Evolutionary conservation across 345 rosid species (phyloP), one percentile per base, ranked within the genome.

Genomic region (Murraya paniculata): DNA sequence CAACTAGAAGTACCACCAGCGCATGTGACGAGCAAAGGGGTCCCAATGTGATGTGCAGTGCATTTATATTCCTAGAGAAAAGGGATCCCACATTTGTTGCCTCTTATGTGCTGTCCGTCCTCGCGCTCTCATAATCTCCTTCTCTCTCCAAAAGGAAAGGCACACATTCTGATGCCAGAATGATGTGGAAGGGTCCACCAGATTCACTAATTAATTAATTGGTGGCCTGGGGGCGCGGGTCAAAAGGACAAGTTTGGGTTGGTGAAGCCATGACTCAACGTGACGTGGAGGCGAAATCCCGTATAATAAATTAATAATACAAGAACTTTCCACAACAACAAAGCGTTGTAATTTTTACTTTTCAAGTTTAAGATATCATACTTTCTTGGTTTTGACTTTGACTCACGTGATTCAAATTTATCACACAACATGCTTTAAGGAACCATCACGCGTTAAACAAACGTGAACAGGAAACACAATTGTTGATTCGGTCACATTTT

Each of bases 161-260:
- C 53, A 57, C 22, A 30, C 4, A 18, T 62, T 66, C 62, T 75
- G 72, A 71, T 56, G 79, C 25, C 19, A 8, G 55, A 35, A 59
- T 72, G 75, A 61, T 38, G 75, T 77, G 84, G 78, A 77, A 41
- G 38, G 74, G 21, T 35, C 58, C 55, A 45, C 58, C 55, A 45
- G 48, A 55, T 30, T 25, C 30, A 4, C 27, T 31, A 21, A 22
- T 48, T 67, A 19, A 55, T n/a, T 27, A 9, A 38, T 14, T 21
- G 6, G 39, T 50, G 10, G 10, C 1, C n/a, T 48, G 55, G 57
- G 0, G 22, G 7, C 0, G 56, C 18, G 0, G 9, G 75, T 2
- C 13, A 64, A 56, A 56, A 56, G 1, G 1, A 56, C 10, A 0
- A 11, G 67, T 1, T 5, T 4, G 0, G 57, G 57, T 53, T 0